Evolutionary conservation across 2,329 filamentous ascomycete species (phyloP).

Genomic region (Pestalotiopsis sp.): DNA sequence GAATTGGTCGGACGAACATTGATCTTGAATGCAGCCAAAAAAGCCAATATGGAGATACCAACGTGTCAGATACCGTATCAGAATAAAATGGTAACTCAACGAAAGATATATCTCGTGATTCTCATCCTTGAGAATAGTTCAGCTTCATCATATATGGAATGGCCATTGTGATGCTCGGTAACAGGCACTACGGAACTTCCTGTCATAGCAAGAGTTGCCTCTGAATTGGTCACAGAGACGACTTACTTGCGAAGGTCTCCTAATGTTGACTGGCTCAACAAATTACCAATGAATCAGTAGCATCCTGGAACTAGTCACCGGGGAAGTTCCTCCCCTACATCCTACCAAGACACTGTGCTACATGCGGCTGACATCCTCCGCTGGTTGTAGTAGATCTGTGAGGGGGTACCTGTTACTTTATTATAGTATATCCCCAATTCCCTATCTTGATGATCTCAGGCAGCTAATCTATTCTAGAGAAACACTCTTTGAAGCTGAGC

Average conservation of each 20-base stretch:
- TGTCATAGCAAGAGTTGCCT: too few relatives aligned
- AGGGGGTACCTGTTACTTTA: neutral
- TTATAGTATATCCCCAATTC: neutral
- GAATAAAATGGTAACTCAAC: too few relatives aligned
- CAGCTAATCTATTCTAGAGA: neutral
- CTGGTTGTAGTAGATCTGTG: neutral
- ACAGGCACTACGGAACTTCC: too few relatives aligned
- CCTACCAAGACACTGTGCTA: neutral
- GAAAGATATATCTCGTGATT: too few relatives aligned
- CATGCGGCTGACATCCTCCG: constrained; percentile 10
- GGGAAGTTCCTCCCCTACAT: neutral
- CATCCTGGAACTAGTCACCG: neutral
- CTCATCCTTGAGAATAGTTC: too few relatives aligned
- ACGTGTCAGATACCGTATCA: too few relatives aligned
- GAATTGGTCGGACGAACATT: too few relatives aligned
- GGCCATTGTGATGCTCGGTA: too few relatives aligned
- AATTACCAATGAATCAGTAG: constrained; percentile 1
- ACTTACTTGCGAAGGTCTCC: neutral
- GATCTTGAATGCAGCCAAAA: too few relatives aligned
- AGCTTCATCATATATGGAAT: too few relatives aligned
- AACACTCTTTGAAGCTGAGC: too few relatives aligned
- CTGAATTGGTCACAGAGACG: neutral
- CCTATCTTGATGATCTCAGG: neutral
- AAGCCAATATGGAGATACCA: too few relatives aligned
- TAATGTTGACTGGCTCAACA: neutral